Conservation (phyloP, 2,329 filamentous ascomycete genomes). For the Colletotrichum simmondsii region DNA sequence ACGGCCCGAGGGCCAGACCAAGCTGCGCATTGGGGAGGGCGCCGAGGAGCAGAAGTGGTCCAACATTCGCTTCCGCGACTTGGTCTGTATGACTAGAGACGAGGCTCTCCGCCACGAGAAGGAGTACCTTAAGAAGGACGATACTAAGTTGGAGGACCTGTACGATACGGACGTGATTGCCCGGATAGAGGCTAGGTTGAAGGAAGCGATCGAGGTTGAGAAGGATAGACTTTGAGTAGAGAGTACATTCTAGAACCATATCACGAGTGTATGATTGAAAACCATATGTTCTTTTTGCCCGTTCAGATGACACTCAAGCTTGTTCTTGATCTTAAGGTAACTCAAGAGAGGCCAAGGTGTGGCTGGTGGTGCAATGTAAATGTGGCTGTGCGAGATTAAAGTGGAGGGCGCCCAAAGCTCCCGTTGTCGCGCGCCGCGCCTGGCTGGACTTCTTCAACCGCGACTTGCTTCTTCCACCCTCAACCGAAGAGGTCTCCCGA, state of each 20-base stretch:
- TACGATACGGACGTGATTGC: slow-evolving; percentile 77
- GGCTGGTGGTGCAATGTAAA: neutral
- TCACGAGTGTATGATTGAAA: neutral
- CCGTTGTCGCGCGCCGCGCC: too few relatives aligned
- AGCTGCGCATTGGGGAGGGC: slow-evolving; percentile 69
- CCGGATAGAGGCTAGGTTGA: slow-evolving; percentile 73
- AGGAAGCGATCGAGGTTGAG: slow-evolving; percentile 74
- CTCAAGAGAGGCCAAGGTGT: neutral
- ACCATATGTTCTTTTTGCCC: too few relatives aligned
- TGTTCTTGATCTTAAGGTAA: too few relatives aligned
- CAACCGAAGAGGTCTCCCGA: neutral
- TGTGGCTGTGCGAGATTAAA: neutral
- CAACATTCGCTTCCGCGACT: slow-evolving; percentile 73
- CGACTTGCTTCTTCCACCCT: neutral
- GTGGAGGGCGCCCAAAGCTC: too few relatives aligned
- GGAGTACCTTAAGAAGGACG: slow-evolving; percentile 77
- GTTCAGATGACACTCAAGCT: too few relatives aligned
- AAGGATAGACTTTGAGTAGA: slow-evolving; percentile 52
- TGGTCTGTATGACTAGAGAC: slow-evolving; percentile 95
- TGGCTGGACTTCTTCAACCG: neutral
- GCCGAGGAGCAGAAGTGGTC: slow-evolving; percentile 82
- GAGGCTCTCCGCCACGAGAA: slow-evolving; percentile 85
- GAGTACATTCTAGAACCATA: neutral
- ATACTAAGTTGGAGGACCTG: slow-evolving; percentile 74
- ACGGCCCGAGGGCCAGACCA: slow-evolving; percentile 69